Percentiles rank a stretch among this genome's conserved stretches.
Evolutionary conservation across 2,329 filamentous ascomycete genomes (phyloP).

Genomic region (Aspergillus brasiliensis): DNA sequence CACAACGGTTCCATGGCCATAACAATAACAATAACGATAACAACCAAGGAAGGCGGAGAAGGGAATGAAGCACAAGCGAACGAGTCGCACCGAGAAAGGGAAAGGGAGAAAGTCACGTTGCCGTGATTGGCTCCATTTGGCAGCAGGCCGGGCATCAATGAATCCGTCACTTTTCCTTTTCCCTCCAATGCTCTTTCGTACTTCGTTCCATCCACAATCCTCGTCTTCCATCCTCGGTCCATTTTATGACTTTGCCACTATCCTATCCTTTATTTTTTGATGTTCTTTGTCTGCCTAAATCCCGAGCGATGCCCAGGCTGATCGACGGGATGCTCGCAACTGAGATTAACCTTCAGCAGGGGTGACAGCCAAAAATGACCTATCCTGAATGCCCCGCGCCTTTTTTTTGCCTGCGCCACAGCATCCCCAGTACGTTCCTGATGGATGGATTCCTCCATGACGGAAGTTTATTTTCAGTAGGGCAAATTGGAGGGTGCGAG

Average conservation of each 20-base stretch:
- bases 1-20: not conserved
- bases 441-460: not conserved
- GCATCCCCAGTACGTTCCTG: slow-evolving; percentile 4
- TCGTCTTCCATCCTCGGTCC: not conserved
- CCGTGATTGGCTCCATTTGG: slow-evolving; percentile 1
- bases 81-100: not conserved
- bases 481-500: not conserved
- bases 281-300: not conserved
- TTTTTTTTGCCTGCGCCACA: slow-evolving; percentile 6
- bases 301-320: not conserved
- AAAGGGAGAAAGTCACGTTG: not conserved
- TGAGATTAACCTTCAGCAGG: not conserved
- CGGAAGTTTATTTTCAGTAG: not conserved
- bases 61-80: not conserved
- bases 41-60: not conserved
- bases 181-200: not conserved
- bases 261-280: not conserved
- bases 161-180: not conserved
- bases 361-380: not conserved
- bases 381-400: not conserved
- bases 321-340: not conserved
- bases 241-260: not conserved
- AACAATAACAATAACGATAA: not conserved
- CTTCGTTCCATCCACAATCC: not conserved
- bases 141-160: not conserved